These are phyloP conservation scores for Cutaneotrichosporon cavernicola DNA, from an alignment of 1,284 basidiomycete species.

Conservation along the genomic window DNA sequence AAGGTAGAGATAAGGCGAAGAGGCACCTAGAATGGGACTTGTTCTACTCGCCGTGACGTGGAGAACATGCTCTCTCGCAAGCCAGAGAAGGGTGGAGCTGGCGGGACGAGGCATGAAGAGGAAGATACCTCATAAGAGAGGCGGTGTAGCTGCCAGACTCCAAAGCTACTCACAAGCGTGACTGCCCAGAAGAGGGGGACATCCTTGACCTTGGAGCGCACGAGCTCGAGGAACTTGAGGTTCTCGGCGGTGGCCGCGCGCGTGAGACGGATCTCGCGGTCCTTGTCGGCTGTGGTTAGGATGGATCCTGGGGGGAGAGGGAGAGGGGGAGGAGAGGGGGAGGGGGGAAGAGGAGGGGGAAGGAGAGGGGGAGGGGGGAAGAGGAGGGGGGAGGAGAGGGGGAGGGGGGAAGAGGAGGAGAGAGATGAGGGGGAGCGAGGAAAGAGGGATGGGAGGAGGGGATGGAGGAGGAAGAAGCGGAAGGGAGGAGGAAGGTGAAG, in stretches of 20 bases:
- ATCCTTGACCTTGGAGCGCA: conserved; percentile 39
- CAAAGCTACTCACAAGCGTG: conserved; percentile 34
- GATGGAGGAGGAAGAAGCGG: too few species aligned
- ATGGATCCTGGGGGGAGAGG: not conserved
- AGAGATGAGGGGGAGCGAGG: too few species aligned
- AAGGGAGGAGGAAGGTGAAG: not conserved
- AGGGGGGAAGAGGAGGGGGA: not conserved
- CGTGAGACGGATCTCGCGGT: conserved; percentile 36
- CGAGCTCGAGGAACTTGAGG: conserved; percentile 28
- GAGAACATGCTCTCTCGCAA: too few species aligned
- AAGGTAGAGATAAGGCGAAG: too few species aligned
- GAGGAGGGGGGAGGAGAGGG: too few species aligned
- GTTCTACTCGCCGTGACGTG: too few species aligned
- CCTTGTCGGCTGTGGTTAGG: conserved; percentile 29
- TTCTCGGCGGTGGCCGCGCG: conserved; percentile 36
- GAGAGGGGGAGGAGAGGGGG: not conserved
- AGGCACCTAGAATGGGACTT: too few species aligned
- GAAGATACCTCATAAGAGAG: too few species aligned
- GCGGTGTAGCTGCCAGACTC: not conserved
- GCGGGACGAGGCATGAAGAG: too few species aligned
- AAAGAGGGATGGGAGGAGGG: not conserved
- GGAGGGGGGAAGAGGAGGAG: too few species aligned
- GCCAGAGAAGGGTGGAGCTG: too few species aligned
- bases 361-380: not conserved
- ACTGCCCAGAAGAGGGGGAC: conserved; percentile 44